Evolutionary conservation across 148 eudicot species (phyloP), one percentile per base, ranked within the genome.

Genomic region (Limonium bicolor): DNA sequence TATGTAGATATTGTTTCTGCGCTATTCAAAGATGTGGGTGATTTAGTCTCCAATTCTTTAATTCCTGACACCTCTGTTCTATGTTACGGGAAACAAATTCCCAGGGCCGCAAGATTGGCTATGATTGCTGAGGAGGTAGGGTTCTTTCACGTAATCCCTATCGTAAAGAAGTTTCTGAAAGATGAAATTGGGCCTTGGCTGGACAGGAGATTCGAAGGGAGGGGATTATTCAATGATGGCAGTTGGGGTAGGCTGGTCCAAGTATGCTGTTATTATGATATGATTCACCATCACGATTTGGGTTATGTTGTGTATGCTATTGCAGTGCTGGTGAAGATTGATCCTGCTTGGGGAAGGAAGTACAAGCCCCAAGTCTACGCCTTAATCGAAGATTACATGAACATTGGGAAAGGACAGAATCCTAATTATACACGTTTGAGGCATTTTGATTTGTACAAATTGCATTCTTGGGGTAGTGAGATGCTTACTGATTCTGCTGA

Each of bases 381-480:
- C 0, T 36, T 90, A 7, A 59, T 90, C 87, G 87, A 84, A 5
- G 95, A 90, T 60, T 72, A 54, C 32, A 84, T 90, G 97, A 84
- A 56, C 60, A 63, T 84, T 56, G 73, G 85, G 6, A 80, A 46
- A 44, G 36, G 61, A 5, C 62, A 6, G 6, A 56, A 66, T 36
- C 64, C 82, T 1, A 60, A 28, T 2, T 90, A 72, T 44, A 63
- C 95, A 1, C 61, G 78, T 3, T 53, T 90, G 71, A 77, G 97
- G 41, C 72, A 80, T 38, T 90, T 90, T n/a, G 97, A 90, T 41
- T 41, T 78, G 64, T 90, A 80, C 72, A 80, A 80, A 41, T 49
- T 90, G 52, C 97, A 90, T 61, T 90, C 95, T 54, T 90, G 97
- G 97, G 88, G 95, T 34, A 67, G 93, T 19, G 97, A 95, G 35